phyloP scores from a whole-genome alignment of 1,284 basidiomycete genomes.

The Rhodotorula glutinis region DNA sequence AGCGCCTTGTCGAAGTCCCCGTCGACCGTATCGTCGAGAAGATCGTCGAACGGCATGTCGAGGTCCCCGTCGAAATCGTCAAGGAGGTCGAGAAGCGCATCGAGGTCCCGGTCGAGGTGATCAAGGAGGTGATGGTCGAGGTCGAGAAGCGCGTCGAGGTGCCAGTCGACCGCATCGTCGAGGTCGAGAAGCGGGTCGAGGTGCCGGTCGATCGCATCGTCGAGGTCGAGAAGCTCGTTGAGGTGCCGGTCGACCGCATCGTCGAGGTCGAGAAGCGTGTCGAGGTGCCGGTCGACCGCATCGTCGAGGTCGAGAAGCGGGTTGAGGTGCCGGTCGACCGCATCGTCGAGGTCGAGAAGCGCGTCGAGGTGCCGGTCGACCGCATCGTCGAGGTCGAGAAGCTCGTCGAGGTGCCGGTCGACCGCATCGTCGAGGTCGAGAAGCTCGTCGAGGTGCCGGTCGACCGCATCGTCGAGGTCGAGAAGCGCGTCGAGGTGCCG shows the following conservation, averaged over 20 bases:
- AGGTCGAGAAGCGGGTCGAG: conserved; percentile 10
- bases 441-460: conserved; percentile 23
- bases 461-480: conserved; percentile 31
- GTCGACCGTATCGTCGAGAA: conserved; percentile 10
- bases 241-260: conserved; percentile 8
- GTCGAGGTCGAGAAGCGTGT: background rate
- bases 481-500: background rate
- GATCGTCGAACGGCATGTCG: conserved; percentile 12
- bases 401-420: conserved; percentile 5
- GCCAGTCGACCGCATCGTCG: conserved; percentile 13
- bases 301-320: conserved; percentile 28
- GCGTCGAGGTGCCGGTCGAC: conserved; percentile 5
- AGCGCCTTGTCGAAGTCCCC: conserved; percentile 29
- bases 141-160: conserved; percentile 8
- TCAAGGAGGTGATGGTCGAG: background rate
- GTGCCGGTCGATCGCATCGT: conserved; percentile 33
- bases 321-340: conserved; percentile 4
- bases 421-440: conserved; percentile 38
- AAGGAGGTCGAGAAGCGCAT: conserved; percentile 9
- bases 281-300: conserved; percentile 2
- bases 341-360: conserved; percentile 16
- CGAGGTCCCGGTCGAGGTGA: conserved; percentile 5
- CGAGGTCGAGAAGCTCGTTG: conserved; percentile 3
- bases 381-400: conserved; percentile 18
- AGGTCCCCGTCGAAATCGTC: conserved; percentile 11